Conservation (phyloP, 352 stramenopile genomes). For the Sclerospora graminicola region DNA sequence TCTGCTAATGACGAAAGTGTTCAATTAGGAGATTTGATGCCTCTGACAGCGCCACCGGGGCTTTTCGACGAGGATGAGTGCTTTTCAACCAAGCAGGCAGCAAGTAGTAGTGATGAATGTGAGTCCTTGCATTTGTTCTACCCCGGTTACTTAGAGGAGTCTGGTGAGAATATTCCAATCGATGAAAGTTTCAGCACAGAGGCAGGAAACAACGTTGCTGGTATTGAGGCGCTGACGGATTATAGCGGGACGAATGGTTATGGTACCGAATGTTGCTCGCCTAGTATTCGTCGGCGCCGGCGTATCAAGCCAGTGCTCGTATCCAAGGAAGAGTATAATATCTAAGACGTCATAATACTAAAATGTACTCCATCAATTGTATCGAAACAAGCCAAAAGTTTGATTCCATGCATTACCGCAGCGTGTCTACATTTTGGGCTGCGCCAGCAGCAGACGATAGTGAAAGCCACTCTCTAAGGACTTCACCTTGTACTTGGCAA, state of each 20-base stretch:
- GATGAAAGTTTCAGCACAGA: slow-evolving; percentile 24
- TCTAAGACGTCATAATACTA: slow-evolving; percentile 26
- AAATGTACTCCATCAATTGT: slow-evolving; percentile 3
- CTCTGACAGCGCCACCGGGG: slow-evolving; percentile 10
- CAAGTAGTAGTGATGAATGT: slow-evolving; percentile 15
- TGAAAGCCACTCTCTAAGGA: slow-evolving; percentile 70
- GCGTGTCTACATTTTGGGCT: slow-evolving; percentile 15
- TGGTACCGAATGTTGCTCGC: slow-evolving; percentile 19
- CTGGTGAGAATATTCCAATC: slow-evolving; percentile 33
- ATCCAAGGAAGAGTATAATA: slow-evolving; percentile 43
- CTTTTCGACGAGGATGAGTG: slow-evolving; percentile 18
- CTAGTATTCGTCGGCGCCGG: slow-evolving; percentile 25
- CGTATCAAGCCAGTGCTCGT: slow-evolving; percentile 46
- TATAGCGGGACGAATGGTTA: slow-evolving; percentile 15
- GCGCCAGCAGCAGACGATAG: slow-evolving; percentile 51
- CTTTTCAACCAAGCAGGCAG: slow-evolving; percentile 7
- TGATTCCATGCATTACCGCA: slow-evolving; percentile 9
- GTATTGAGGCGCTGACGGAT: slow-evolving; percentile 12
- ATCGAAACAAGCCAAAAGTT: slow-evolving; percentile 14
- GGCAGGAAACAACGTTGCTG: slow-evolving; percentile 6
- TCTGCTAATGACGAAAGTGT: slow-evolving; percentile 6
- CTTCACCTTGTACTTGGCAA: slow-evolving; percentile 25
- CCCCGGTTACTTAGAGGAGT: slow-evolving; percentile 24
- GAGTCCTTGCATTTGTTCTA: slow-evolving; percentile 15
- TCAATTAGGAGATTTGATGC: slow-evolving; percentile 11